A percentile compares a stretch with the other conserved stretches of the same genome.
Evolutionary conservation across 306 rosid species (phyloP).

Genomic region (Prunus mongolica): DNA sequence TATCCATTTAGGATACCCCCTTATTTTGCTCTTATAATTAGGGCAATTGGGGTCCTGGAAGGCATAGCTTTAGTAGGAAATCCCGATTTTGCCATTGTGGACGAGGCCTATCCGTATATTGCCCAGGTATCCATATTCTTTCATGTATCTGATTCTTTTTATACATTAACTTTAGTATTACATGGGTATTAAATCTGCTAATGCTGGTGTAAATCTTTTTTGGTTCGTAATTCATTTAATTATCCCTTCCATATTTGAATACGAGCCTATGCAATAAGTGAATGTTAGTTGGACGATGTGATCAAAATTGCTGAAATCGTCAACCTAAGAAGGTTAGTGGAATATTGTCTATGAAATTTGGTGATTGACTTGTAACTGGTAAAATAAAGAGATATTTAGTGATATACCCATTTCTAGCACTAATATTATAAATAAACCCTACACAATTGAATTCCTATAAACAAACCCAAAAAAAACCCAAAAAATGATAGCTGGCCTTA

Average conservation of each 20-base stretch:
- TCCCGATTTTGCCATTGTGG: conserved; percentile 95
- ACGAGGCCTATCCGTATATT: conserved; percentile 97
- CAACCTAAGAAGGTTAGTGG: too few species aligned
- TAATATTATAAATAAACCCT: too few species aligned
- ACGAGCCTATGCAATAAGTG: neutral
- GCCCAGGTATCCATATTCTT: conserved; percentile 67
- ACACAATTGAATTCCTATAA: too few species aligned
- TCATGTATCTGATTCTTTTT: neutral
- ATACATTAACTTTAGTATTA: conserved; percentile 10
- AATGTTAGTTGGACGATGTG: neutral
- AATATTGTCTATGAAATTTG: too few species aligned
- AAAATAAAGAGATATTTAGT: too few species aligned
- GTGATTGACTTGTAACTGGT: too few species aligned
- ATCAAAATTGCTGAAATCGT: too few species aligned
- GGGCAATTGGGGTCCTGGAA: conserved; percentile 96
- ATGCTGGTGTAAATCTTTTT: neutral
- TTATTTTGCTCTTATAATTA: conserved; percentile 94
- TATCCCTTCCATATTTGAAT: neutral
- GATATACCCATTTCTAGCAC: too few species aligned
- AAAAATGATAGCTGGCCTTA: too few species aligned
- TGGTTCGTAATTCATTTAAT: neutral
- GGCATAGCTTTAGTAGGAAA: conserved; percentile 98
- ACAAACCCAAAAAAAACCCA: too few species aligned
- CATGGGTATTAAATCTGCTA: neutral
- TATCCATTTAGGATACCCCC: conserved; percentile 99